Percentiles rank a stretch among this genome's conserved stretches.
These are phyloP conservation scores for Paraconiothyrium brasiliense DNA, from an alignment of 2,329 filamentous ascomycete genomes.

Conservation along the genomic window DNA sequence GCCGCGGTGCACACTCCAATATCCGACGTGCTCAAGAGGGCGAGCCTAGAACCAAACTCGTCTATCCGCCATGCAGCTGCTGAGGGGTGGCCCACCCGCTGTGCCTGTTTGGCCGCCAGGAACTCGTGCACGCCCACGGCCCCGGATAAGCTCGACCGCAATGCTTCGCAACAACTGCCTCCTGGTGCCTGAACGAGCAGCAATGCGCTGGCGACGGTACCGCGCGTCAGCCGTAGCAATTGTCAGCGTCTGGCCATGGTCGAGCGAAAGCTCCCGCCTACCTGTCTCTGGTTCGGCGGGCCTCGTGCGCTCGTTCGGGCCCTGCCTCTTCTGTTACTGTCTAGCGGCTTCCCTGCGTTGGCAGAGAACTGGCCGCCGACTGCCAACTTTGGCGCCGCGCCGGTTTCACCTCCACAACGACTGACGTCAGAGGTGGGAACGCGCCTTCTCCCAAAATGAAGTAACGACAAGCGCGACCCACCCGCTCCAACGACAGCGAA, in stretches of 20 bases:
- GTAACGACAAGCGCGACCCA: background rate
- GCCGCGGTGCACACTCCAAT: slow-evolving; percentile 19
- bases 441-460: background rate
- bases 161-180: slow-evolving; percentile 18
- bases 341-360: background rate
- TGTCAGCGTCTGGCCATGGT: background rate
- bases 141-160: slow-evolving; percentile 26
- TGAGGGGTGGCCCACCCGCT: slow-evolving; percentile 5
- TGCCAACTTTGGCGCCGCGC: background rate
- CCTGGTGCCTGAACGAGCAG: background rate
- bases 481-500: background rate
- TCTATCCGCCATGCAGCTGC: slow-evolving; percentile 6
- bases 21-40: slow-evolving; percentile 3
- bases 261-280: background rate
- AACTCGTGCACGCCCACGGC: slow-evolving; percentile 21
- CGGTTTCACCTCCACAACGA: slow-evolving; percentile 3
- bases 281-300: background rate
- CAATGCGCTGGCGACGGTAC: background rate
- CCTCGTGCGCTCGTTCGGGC: background rate
- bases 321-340: background rate
- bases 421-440: slow-evolving; percentile 8
- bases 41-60: background rate
- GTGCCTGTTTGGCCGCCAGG: slow-evolving; percentile 2
- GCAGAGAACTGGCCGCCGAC: background rate
- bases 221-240: background rate